Base-by-base conservation (phyloP, 139 green algal species). In the Tetradesmus lagerheimii region DNA sequence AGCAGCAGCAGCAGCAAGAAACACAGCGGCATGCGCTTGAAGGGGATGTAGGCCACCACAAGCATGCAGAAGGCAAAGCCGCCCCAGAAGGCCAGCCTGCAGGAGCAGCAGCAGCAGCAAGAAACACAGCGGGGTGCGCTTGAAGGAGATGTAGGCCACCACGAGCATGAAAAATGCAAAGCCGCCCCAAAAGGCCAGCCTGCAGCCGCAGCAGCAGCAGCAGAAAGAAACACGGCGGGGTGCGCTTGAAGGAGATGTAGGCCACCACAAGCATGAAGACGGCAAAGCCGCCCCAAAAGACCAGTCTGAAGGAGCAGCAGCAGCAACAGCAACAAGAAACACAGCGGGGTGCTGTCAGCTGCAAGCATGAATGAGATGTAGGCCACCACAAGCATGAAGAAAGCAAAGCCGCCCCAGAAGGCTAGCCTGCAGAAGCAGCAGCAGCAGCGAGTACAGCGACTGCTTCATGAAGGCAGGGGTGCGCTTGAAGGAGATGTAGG, bases 241-340 rank as follows among this genome's bases (percentile, higher is more conserved):
- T 91, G 31, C 96, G 94, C 92, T 97, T 97, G 81, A 95, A 93
- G 20, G 91, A 91, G 8, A 96, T 92, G 88, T 97, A 98, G 27
- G 85, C 67, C 31, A 92, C 93, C 4, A 94, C 92, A 0, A 86
- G 2, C 39, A 95, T 71, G 91, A 98, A 97, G 27, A 98, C 43
- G 25, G 92, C 35, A 27, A 97, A 85, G 50, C 96, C 94, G 16
- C 89, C 79, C 90, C 92, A 98, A 66, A 96, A 91, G 14, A 92
- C 81, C 37, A 90, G 57, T 50, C 89, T 91, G 88, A 50, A 47
- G 20, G 12, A 88, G 20, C 25, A 27, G 31, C 25, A 80, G 64
- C n/a, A n/a, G n/a, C n/a, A n/a, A n/a, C n/a, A n/a, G n/a, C n/a
- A n/a, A n/a, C n/a, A n/a, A n/a, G n/a, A n/a, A n/a, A n/a, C n/a